phyloP scores from a whole-genome alignment of 148 eudicot genomes.

The Chenopodium berlandieri region DNA sequence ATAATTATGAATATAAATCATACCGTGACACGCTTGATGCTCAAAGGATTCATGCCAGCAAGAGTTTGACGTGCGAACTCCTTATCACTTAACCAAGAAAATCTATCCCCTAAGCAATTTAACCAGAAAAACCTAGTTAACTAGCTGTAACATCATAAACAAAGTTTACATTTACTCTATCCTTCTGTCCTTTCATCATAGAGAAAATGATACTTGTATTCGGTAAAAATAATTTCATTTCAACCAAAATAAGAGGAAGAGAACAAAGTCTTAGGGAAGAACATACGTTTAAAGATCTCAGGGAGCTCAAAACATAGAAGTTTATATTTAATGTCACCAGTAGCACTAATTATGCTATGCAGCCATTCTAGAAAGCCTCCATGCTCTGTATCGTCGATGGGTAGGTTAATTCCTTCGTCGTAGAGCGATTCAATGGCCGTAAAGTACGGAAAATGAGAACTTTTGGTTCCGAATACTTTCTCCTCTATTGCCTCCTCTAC shows the following conservation, averaged over 20 bases:
- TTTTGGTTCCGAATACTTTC: no score
- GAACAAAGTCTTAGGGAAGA: no score
- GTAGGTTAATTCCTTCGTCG: slow-evolving; percentile 48
- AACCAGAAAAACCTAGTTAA: no score
- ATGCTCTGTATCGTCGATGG: background rate
- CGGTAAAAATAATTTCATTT: no score
- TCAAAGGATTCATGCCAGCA: slow-evolving; percentile 63
- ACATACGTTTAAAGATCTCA: slow-evolving; percentile 23
- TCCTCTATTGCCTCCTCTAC: no score
- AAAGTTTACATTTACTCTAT: no score
- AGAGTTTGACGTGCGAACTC: slow-evolving; percentile 73
- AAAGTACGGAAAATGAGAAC: slow-evolving; percentile 23
- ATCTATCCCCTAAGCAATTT: slow-evolving; percentile 32
- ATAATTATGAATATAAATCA: background rate
- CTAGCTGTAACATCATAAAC: no score
- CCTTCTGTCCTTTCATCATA: no score
- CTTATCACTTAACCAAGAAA: slow-evolving; percentile 65
- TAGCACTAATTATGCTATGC: slow-evolving; percentile 28
- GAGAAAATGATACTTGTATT: no score
- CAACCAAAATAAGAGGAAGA: no score
- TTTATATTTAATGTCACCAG: slow-evolving; percentile 17
- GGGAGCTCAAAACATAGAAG: slow-evolving; percentile 39
- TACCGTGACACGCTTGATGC: slow-evolving; percentile 64
- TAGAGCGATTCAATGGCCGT: slow-evolving; percentile 52
- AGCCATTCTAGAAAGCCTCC: no score